A percentile compares a stretch with the other conserved stretches of the same genome.
phyloP scores from a whole-genome alignment of 2,329 filamentous ascomycete species.

The Ophiosphaerella korrae region DNA sequence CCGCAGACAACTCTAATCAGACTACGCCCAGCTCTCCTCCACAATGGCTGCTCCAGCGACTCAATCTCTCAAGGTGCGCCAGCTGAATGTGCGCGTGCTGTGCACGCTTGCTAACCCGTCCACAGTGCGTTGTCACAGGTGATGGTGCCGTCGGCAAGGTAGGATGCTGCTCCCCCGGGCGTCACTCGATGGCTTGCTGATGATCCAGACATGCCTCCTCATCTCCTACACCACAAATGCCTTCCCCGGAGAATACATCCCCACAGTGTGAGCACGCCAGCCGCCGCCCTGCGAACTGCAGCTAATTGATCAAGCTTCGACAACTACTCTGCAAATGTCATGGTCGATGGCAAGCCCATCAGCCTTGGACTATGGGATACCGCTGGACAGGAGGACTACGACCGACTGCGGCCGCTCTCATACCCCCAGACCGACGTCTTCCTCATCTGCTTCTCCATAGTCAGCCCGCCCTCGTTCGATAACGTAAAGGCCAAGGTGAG shows the following conservation, averaged over 20 bases:
- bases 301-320: slow-evolving; percentile 72
- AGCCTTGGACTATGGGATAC: slow-evolving; percentile 98
- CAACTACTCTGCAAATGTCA: slow-evolving; percentile 98
- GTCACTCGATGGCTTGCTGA: slow-evolving; percentile 31
- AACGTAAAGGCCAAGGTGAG: slow-evolving; percentile 97
- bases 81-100: background rate
- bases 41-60: slow-evolving; percentile 80
- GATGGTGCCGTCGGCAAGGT: slow-evolving; percentile 99
- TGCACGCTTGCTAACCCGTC: slow-evolving; percentile 21
- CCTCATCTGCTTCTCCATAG: slow-evolving; percentile 97
- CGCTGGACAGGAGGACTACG: slow-evolving; percentile 97
- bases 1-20: slow-evolving; percentile 28
- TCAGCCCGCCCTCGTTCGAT: slow-evolving; percentile 96
- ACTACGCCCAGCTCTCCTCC: slow-evolving; percentile 24
- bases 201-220: slow-evolving; percentile 85
- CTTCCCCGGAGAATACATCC: slow-evolving; percentile 99
- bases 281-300: slow-evolving; percentile 9
- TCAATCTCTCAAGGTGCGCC: slow-evolving; percentile 83
- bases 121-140: slow-evolving; percentile 95
- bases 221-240: slow-evolving; percentile 99
- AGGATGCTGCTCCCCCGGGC: slow-evolving; percentile 42
- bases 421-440: slow-evolving; percentile 99
- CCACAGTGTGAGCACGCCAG: slow-evolving; percentile 75
- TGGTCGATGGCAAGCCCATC: slow-evolving; percentile 98
- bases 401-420: slow-evolving; percentile 89